Conservation (phyloP, 2,329 filamentous ascomycete species). For the Cadophora sp. region DNA sequence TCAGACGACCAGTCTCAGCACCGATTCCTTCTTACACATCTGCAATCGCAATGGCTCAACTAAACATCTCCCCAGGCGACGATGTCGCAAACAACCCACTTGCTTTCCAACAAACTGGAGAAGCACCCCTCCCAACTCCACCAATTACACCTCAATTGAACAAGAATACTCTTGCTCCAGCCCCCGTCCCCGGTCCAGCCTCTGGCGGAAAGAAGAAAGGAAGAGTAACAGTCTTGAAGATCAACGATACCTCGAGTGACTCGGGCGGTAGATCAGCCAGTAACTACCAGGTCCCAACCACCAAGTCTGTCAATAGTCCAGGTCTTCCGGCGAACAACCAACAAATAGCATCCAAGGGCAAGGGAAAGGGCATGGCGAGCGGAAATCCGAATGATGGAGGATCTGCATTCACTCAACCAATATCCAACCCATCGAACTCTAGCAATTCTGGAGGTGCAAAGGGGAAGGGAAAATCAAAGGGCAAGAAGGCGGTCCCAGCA, state of each 20-base stretch:
- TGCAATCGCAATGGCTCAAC: not conserved
- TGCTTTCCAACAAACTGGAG: not conserved
- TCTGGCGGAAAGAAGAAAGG: not conserved
- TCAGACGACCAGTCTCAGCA: not conserved
- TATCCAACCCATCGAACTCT: not conserved
- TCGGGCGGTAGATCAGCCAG: not conserved
- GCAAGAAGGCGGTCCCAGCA: not conserved
- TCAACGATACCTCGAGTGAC: not conserved
- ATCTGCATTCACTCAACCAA: not conserved
- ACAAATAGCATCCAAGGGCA: too few relatives aligned
- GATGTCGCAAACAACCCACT: not conserved
- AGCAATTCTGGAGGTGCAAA: not conserved
- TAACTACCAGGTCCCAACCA: not conserved
- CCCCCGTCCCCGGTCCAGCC: too few relatives aligned
- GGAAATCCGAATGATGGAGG: not conserved
- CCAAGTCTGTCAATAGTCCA: not conserved
- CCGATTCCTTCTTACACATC: not conserved
- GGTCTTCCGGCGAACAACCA: not conserved
- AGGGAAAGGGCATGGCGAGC: not conserved
- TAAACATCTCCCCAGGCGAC: not conserved
- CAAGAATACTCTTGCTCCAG: not conserved
- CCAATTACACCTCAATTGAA: not conserved
- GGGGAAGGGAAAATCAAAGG: not conserved
- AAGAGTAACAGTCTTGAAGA: not conserved
- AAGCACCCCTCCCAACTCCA: not conserved